Conservation (phyloP, 2,329 filamentous ascomycete species). For the Xenoacremonium recifei region DNA sequence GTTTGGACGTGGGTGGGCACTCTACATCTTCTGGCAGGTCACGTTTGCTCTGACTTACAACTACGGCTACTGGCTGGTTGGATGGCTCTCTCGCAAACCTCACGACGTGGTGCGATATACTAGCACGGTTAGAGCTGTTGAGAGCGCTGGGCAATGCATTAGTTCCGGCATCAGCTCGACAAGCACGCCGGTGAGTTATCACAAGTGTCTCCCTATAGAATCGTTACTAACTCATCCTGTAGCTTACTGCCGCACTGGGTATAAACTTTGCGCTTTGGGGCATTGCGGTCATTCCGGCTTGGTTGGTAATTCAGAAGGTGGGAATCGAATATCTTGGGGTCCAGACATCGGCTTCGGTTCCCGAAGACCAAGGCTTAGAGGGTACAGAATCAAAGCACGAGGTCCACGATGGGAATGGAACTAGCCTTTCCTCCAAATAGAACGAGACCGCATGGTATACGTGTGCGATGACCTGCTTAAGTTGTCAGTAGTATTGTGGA, state of each 20-base stretch:
- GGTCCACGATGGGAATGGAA: too few relatives aligned
- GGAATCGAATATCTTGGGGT: not conserved
- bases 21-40: constrained; percentile 33
- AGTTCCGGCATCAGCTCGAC: constrained; percentile 9
- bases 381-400: too few relatives aligned
- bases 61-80: constrained; percentile 33
- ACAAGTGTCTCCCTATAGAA: not conserved
- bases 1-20: constrained; percentile 23
- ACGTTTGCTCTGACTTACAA: constrained; percentile 31
- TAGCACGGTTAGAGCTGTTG: constrained; percentile 4
- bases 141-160: constrained; percentile 7
- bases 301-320: not conserved
- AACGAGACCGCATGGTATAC: too few relatives aligned
- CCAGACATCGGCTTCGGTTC: too few relatives aligned
- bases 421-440: too few relatives aligned
- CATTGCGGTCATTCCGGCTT: not conserved
- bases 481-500: too few relatives aligned
- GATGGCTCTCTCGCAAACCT: constrained; percentile 6
- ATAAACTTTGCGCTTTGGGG: not conserved
- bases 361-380: too few relatives aligned
- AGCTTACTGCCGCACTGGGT: not conserved
- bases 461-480: too few relatives aligned
- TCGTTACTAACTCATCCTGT: not conserved
- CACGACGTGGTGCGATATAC: constrained; percentile 4
- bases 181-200: constrained; percentile 2